Conservation (phyloP, 345 rosid genomes). For the Odontarrhena argentea region DNA sequence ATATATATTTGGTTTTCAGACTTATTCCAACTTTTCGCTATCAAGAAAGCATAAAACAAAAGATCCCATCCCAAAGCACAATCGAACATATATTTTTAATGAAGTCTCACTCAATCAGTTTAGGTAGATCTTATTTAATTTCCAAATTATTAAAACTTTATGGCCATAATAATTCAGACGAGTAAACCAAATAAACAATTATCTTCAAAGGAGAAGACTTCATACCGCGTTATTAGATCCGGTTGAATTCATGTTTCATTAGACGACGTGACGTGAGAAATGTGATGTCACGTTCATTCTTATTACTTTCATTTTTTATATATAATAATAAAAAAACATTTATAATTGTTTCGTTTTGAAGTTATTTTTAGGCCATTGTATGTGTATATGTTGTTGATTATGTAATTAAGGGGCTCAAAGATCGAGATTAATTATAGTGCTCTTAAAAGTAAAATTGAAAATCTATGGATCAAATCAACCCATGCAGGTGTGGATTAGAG, state of each 20-base stretch:
- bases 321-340: background rate
- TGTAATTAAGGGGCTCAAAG: constrained; percentile 2
- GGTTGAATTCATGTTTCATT: constrained; percentile 5
- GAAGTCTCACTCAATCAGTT: constrained; percentile 25
- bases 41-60: too few species aligned
- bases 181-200: constrained; percentile 30
- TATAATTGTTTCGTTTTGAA: background rate
- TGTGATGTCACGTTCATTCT: constrained; percentile 35
- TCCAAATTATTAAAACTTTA: background rate
- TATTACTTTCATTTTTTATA: background rate
- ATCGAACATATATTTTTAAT: background rate
- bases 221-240: constrained; percentile 33
- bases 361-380: background rate
- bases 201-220: constrained; percentile 1
- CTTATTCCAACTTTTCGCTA: too few species aligned
- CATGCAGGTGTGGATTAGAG: constrained; percentile 32
- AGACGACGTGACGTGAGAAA: constrained; percentile 32
- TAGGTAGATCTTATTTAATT: background rate
- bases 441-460: constrained; percentile 4
- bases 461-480: constrained; percentile 29
- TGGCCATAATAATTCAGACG: constrained; percentile 25
- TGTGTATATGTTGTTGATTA: background rate
- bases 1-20: too few species aligned
- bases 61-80: background rate
- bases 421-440: background rate